Evolutionary conservation across 1,284 basidiomycete species (phyloP), one percentile per base, ranked within the genome.

Genomic region (Cryptococcus depauperatus): DNA sequence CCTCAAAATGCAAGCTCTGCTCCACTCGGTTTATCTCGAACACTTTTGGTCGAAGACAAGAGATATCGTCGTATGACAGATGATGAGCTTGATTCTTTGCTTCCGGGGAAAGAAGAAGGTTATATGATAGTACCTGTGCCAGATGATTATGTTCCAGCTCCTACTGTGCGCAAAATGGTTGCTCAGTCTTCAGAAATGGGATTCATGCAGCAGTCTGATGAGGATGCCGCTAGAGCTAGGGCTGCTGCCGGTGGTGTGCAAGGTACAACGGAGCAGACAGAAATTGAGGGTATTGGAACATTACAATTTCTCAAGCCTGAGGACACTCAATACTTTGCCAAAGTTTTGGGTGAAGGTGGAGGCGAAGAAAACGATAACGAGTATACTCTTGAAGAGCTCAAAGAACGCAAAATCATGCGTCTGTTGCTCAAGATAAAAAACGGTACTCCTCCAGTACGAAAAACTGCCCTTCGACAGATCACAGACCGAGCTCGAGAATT

Each of bases 401-500:
- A 98, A 74, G 95, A 98, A 74, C 82, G 92, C 63, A 97, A 97
- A 73, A 98, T 98, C 62, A 97, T 98, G 92, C 84, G 92, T n/a
- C 74, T 98, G n/a, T 75, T 98, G 38, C 79, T 98, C 61, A 98
- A 98, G 74, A 98, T 98, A 74, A 98, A 98, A 77, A 99, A 98
- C 69, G 95, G 95, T 38, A 97, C 93, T 2, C 95, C 95, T 26
- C 92, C 93, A 8, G 92, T 97, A 54, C 83, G 95, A 51, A 99
- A 99, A 73, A 91, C 92, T 1, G 95, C 95, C 9, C 80, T 98
- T 37, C 81, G 93, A 45, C 92, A 97, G 69, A 97, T 99, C 64
- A 96, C 92, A n/a, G 95, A 99, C 77, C 95, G 96, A 69, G 95
- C 95, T 51, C 84, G 93, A 57, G 91, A 98, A 62, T 97, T 98